These are phyloP conservation scores for Pythium plurisporium DNA, from an alignment of 352 stramenopile genomes.

Conservation along the genomic window DNA sequence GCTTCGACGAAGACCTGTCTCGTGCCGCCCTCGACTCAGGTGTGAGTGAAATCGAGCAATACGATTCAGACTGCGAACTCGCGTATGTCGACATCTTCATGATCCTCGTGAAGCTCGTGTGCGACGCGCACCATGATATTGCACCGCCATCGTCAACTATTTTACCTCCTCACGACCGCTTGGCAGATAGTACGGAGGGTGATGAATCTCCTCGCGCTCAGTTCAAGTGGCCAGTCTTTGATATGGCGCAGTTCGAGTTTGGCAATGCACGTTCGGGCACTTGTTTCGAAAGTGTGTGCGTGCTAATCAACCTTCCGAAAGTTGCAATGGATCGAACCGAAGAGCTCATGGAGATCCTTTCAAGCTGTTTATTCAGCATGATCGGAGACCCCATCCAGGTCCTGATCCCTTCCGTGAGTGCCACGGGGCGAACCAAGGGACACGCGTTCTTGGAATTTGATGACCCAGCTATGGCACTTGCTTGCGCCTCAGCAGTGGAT, in stretches of 20 bases:
- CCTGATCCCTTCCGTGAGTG: conserved; percentile 61
- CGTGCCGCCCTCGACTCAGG: conserved; percentile 51
- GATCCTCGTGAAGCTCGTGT: conserved; percentile 67
- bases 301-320: conserved; percentile 77
- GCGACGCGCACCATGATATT: conserved; percentile 45
- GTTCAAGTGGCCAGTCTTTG: conserved; percentile 84
- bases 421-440: conserved; percentile 61
- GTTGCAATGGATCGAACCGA: conserved; percentile 70
- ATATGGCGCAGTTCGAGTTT: conserved; percentile 88
- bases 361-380: conserved; percentile 73
- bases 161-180: background rate
- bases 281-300: conserved; percentile 80
- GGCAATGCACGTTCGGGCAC: conserved; percentile 68
- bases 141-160: background rate
- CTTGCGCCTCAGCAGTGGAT: conserved; percentile 54
- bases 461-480: conserved; percentile 52
- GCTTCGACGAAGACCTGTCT: conserved; percentile 42
- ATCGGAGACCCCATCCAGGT: conserved; percentile 81
- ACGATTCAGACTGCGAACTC: conserved; percentile 65
- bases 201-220: conserved; percentile 1
- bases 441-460: conserved; percentile 85
- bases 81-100: conserved; percentile 83
- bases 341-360: conserved; percentile 71
- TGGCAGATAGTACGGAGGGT: background rate
- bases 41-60: conserved; percentile 59